A percentile compares a stretch with the other conserved stretches of the same genome.
Evolutionary conservation across 306 rosid species (phyloP).

Genomic region (Hippophae gyantsensis): DNA sequence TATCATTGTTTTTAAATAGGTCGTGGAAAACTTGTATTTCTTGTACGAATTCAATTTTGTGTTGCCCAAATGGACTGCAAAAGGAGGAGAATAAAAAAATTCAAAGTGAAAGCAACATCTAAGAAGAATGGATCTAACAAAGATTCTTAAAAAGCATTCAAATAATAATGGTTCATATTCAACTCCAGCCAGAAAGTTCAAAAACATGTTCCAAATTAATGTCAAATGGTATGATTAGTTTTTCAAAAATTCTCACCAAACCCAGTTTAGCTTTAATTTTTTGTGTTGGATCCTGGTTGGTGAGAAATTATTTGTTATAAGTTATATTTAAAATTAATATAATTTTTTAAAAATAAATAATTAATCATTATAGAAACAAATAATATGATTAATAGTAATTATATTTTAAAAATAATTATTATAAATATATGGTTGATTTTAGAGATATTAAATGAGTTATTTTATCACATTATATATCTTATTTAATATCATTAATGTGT

Average conservation of each 20-base stretch:
- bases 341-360: neutral
- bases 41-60: neutral
- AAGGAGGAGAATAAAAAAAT: neutral
- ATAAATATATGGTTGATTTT: too few relatives aligned
- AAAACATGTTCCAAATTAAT: neutral
- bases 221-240: slow-evolving; percentile 3
- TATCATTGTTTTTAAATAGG: neutral
- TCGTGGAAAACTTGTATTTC: slow-evolving; percentile 1
- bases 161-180: neutral
- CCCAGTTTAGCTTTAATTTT: neutral
- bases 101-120: slow-evolving; percentile 7
- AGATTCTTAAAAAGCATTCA: neutral
- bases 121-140: neutral
- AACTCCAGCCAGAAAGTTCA: neutral
- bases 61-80: slow-evolving; percentile 44
- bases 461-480: too few relatives aligned
- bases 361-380: too few relatives aligned
- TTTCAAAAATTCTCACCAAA: slow-evolving; percentile 8
- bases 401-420: too few relatives aligned
- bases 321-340: neutral
- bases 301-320: neutral
- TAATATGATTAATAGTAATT: too few relatives aligned
- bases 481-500: too few relatives aligned
- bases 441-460: too few relatives aligned
- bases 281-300: neutral